These are phyloP conservation scores for Acrocalymma vagum DNA, from an alignment of 2,329 filamentous ascomycete species.

Conservation along the genomic window DNA sequence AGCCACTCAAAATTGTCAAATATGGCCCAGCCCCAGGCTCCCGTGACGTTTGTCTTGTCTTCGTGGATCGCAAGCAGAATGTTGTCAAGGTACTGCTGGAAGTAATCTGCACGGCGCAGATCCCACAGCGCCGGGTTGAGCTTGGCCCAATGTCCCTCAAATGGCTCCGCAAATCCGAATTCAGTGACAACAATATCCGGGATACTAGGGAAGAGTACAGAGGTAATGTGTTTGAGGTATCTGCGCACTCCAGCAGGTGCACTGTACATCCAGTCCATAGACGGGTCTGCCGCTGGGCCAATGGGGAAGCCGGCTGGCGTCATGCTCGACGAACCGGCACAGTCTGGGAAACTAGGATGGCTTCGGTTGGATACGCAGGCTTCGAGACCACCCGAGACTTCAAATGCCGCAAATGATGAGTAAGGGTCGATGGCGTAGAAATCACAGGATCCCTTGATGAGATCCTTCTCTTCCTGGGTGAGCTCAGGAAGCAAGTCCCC, in stretches of 20 bases:
- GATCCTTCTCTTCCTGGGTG: constrained; percentile 48
- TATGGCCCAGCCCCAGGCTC: constrained; percentile 53
- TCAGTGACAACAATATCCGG: constrained; percentile 52
- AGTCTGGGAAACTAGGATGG: constrained; percentile 52
- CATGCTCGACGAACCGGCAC: constrained; percentile 43
- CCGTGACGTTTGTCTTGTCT: constrained; percentile 53
- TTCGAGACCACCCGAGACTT: constrained; percentile 42
- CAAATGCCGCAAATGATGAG: constrained; percentile 40
- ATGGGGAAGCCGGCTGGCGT: constrained; percentile 54
- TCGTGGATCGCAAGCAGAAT: constrained; percentile 48
- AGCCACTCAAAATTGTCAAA: constrained; percentile 55
- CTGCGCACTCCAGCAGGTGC: constrained; percentile 51
- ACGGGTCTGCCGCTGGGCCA: constrained; percentile 53
- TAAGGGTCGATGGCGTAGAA: constrained; percentile 54
- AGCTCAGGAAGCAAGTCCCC: constrained; percentile 49
- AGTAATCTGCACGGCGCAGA: constrained; percentile 51
- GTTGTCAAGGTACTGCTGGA: constrained; percentile 53
- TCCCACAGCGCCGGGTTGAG: constrained; percentile 49
- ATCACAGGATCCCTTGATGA: constrained; percentile 55
- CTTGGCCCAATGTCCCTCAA: constrained; percentile 42
- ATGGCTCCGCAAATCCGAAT: constrained; percentile 54
- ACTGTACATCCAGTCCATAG: constrained; percentile 52
- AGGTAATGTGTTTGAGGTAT: constrained; percentile 54
- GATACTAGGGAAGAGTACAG: constrained; percentile 52
- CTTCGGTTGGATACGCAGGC: constrained; percentile 52